phyloP scores from a whole-genome alignment of 768 basidiomycete genomes.

The Mycena vulgaris region DNA sequence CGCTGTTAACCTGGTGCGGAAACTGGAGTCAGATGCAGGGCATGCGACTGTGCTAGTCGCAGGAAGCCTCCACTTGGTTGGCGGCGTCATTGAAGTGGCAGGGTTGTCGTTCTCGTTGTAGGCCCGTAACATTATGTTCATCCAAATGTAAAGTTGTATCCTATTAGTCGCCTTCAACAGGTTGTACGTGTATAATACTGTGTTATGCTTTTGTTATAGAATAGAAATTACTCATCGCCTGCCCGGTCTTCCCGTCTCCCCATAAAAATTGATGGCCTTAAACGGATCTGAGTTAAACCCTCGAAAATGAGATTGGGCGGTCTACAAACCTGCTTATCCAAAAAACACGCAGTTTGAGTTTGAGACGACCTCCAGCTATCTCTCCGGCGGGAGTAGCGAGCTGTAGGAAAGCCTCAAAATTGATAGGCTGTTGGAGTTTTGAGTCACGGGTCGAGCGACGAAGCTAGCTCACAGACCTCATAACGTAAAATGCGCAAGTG shows the following conservation, averaged over 20 bases:
- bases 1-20: constrained; percentile 78
- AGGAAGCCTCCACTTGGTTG: constrained; percentile 94
- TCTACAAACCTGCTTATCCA: constrained; percentile 66
- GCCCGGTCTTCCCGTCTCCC: constrained; percentile 48
- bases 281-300: not conserved
- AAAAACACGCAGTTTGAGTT: constrained; percentile 61
- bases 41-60: constrained; percentile 82
- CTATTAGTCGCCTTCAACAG: constrained; percentile 54
- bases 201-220: constrained; percentile 13
- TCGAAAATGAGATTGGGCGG: not conserved
- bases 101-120: constrained; percentile 80
- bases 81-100: constrained; percentile 94
- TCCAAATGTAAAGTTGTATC: constrained; percentile 28
- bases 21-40: constrained; percentile 49
- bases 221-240: constrained; percentile 36
- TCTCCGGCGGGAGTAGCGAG: constrained; percentile 55
- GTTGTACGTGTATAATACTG: constrained; percentile 35
- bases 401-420: constrained; percentile 67
- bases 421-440: constrained; percentile 63
- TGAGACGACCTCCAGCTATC: constrained; percentile 49
- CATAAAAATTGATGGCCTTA: constrained; percentile 72
- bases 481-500: constrained; percentile 74
- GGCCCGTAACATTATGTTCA: not conserved
- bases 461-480: constrained; percentile 61
- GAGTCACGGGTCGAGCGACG: not conserved